Conservation (phyloP, 2,329 filamentous ascomycete genomes). For the Cytospora chrysosperma region DNA sequence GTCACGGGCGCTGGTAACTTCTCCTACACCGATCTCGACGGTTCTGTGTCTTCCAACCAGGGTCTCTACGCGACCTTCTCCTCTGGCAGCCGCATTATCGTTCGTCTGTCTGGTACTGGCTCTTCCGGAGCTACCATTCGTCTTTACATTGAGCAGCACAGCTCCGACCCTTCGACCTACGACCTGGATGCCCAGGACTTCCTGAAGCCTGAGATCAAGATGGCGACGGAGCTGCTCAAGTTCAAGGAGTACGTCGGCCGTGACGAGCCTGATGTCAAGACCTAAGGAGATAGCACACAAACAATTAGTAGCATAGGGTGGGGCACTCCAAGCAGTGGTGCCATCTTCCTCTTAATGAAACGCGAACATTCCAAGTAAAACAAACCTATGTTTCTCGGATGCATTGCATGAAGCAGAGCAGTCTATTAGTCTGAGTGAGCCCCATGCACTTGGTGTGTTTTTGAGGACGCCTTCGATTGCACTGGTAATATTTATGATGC, state of each 20-base stretch:
- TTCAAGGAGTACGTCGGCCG: conserved; percentile 92
- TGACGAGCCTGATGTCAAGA: conserved; percentile 95
- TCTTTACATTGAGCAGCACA: conserved; percentile 96
- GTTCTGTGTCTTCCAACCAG: conserved; percentile 92
- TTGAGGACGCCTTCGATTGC: neutral
- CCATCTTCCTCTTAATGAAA: neutral
- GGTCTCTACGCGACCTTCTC: conserved; percentile 93
- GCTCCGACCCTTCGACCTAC: conserved; percentile 75
- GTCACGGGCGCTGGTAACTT: conserved; percentile 93
- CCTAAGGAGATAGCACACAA: conserved; percentile 48
- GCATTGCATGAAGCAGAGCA: neutral
- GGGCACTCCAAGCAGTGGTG: neutral
- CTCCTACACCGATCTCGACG: conserved; percentile 97
- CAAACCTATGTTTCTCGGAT: neutral
- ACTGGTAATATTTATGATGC: neutral
- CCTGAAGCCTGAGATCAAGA: conserved; percentile 82
- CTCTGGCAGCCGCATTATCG: conserved; percentile 91
- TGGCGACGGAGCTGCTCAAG: conserved; percentile 82
- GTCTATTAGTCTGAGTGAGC: neutral
- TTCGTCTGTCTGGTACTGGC: conserved; percentile 91
- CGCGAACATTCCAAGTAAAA: neutral
- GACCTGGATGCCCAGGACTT: conserved; percentile 87
- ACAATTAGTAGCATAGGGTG: neutral
- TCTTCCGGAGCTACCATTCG: conserved; percentile 95
- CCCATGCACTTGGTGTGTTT: neutral